Evolutionary conservation across 768 basidiomycete genomes (phyloP).

Genomic region (Tylopilus sp.): DNA sequence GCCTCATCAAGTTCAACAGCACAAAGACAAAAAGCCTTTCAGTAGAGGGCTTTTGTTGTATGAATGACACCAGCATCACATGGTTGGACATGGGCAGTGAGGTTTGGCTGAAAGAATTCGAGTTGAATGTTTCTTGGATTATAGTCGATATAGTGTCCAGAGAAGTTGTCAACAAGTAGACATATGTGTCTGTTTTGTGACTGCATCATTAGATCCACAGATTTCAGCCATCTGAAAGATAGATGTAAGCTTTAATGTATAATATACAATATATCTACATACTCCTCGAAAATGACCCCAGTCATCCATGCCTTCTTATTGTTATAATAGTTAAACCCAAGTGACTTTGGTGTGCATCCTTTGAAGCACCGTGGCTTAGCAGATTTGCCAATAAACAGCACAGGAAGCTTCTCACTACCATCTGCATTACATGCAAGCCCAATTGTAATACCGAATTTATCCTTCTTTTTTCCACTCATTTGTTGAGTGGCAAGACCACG

Average conservation of each 20-base stretch:
- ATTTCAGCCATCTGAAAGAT: neutral
- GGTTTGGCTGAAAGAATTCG: neutral
- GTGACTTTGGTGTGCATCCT: neutral
- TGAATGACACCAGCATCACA: neutral
- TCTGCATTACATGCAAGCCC: too few relatives aligned
- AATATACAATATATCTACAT: too few relatives aligned
- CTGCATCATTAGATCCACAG: neutral
- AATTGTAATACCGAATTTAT: too few relatives aligned
- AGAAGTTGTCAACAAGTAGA: neutral
- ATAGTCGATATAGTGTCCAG: neutral
- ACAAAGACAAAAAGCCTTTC: too few relatives aligned
- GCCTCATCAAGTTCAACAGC: slow-evolving; percentile 4
- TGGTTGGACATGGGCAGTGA: neutral
- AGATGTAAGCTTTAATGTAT: too few relatives aligned
- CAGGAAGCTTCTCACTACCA: too few relatives aligned
- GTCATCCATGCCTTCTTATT: too few relatives aligned
- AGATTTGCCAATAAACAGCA: too few relatives aligned
- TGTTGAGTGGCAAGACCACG: too few relatives aligned
- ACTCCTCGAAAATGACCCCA: neutral
- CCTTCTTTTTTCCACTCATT: too few relatives aligned
- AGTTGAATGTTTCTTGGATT: neutral
- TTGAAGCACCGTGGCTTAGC: too few relatives aligned
- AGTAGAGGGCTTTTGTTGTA: too few relatives aligned
- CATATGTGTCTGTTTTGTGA: neutral
- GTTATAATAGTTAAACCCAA: neutral